Evolutionary conservation across 352 stramenopile genomes (phyloP).

Genomic region (Phytophthora foliorum): DNA sequence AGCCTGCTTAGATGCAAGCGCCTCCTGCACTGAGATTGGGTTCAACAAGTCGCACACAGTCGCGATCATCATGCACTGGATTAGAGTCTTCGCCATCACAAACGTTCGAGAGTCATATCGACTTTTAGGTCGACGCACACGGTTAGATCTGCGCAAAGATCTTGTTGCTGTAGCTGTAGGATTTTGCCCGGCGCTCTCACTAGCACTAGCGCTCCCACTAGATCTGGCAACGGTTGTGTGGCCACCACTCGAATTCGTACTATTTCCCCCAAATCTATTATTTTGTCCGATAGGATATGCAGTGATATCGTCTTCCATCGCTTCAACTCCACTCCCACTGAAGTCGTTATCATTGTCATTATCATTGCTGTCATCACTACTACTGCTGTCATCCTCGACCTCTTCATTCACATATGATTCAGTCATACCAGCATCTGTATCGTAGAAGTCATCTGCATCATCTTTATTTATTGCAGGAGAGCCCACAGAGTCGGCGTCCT

Average conservation of each 20-base stretch:
- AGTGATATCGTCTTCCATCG: neutral
- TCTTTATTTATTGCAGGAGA: too few relatives aligned
- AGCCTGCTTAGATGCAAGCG: neutral
- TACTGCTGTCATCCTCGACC: neutral
- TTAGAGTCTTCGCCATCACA: too few relatives aligned
- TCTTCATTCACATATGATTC: neutral
- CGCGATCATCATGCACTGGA: too few relatives aligned
- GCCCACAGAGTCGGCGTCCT: too few relatives aligned
- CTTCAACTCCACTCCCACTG: neutral
- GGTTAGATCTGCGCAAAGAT: neutral
- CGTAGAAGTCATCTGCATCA: too few relatives aligned
- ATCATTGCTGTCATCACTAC: neutral
- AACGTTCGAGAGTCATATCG: neutral
- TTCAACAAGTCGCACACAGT: too few relatives aligned
- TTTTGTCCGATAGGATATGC: neutral
- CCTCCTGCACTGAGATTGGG: neutral
- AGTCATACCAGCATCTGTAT: neutral
- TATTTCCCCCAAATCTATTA: neutral
- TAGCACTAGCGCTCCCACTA: neutral
- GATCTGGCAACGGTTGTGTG: neutral
- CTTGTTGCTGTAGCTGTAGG: neutral
- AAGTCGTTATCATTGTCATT: neutral
- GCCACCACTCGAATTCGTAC: too few relatives aligned
- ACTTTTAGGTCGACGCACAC: neutral
- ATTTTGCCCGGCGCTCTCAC: neutral